phyloP scores from a whole-genome alignment of 352 stramenopile genomes.

The Pythium guiyangense region DNA sequence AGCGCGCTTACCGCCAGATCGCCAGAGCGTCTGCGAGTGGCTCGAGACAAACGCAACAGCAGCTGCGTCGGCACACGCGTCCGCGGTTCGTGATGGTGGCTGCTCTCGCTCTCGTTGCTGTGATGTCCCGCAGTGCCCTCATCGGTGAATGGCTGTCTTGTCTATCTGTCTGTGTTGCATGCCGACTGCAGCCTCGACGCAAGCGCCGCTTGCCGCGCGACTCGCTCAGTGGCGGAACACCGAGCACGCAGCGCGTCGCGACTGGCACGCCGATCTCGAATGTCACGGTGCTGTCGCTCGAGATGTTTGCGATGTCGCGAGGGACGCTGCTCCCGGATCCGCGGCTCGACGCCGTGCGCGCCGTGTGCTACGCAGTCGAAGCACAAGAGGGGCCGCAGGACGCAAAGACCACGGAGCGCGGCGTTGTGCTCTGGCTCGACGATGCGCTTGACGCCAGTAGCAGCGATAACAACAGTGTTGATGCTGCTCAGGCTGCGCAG shows the following conservation, averaged over 20 bases:
- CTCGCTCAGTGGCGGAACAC: background rate
- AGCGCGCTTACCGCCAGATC: constrained; percentile 29
- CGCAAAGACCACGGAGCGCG: constrained; percentile 42
- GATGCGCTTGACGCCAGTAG: constrained; percentile 10
- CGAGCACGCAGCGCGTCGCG: constrained; percentile 3
- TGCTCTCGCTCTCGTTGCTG: background rate
- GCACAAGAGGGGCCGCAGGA: constrained; percentile 62
- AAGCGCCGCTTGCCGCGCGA: constrained; percentile 1
- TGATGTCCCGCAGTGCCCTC: background rate
- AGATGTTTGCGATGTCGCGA: constrained; percentile 59
- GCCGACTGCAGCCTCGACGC: background rate
- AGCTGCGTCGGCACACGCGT: constrained; percentile 1
- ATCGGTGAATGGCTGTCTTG: background rate
- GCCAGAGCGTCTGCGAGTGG: constrained; percentile 25
- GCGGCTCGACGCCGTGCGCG: constrained; percentile 49
- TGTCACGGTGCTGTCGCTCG: constrained; percentile 75
- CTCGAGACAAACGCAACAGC: constrained; percentile 13
- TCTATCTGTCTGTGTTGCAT: background rate
- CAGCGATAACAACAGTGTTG: constrained; percentile 4
- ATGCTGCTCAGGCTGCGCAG: constrained; percentile 5
- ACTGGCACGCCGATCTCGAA: constrained; percentile 41
- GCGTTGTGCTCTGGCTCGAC: constrained; percentile 35
- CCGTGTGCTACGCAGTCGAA: constrained; percentile 66
- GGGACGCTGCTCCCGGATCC: constrained; percentile 69
- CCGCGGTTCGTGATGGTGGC: constrained; percentile 16